Evolutionary conservation across 805 yeast species (phyloP), one percentile per base, ranked within the genome.

Genomic region (Teunomyces panamensis): DNA sequence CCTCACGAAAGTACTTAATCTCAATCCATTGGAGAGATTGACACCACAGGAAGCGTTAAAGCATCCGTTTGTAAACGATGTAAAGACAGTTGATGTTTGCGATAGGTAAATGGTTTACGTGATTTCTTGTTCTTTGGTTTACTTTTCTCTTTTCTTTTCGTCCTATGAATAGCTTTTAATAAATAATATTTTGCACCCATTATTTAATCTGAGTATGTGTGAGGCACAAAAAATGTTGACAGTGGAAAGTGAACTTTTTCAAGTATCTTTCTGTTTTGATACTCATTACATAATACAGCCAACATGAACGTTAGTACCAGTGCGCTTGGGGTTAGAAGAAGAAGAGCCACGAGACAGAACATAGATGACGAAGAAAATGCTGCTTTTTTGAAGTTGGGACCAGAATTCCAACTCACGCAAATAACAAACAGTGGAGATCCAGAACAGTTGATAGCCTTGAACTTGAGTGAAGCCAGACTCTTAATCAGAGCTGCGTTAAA

Each of bases 21-120:
- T 89, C 58, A 91, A 92, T 64, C 99, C 99, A 0, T 76, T 94
- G 56, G 96, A 90, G 64, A 80, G 99, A 57, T 87, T 97, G 86
- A 89, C 97, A 0, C 99, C 99, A 9, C 96, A 89, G 56, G 97
- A 94, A 64, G 99, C 98, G 0, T 73, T 84, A 11, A 73, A 80
- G 64, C 99, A 94, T 68, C 97, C 98, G 0, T 94, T 94, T 64
- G 81, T 94, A 14, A 86, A 52, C 42, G 73, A 68, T 44, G 53
- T 56, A 10, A 46, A 43, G 13, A 47, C 42, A 20, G 45, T 45
- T 6, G 45, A 48, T 29, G 13, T 37, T 26, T 37, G 30, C 6
- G 30, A 37, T 33, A 37, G 26, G 13, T 39, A 14, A 32, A 16
- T 14, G 13, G n/a, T 5, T 3, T 13, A 9, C 14, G 4, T 8